Evolutionary conservation across 2,329 filamentous ascomycete genomes (phyloP).

Genomic region (Hortaea sp.): DNA sequence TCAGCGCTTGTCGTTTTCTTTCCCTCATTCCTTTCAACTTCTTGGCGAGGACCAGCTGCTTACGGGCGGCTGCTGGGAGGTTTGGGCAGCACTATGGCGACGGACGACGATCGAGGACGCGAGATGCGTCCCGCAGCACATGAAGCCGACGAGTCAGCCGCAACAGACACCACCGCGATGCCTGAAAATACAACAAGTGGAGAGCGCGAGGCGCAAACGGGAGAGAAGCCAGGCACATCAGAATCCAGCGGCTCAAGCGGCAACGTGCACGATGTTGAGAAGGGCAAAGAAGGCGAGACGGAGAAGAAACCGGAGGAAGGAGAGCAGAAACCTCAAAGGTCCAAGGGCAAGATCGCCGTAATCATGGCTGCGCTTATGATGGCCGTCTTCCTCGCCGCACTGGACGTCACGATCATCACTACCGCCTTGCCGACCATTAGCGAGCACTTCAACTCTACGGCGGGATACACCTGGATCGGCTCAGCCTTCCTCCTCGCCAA

Average conservation of each 20-base stretch:
- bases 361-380: constrained; percentile 42
- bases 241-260: constrained; percentile 7
- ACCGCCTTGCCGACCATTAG: constrained; percentile 53
- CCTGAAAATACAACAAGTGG: constrained; percentile 9
- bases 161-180: constrained; percentile 9
- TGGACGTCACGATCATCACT: constrained; percentile 54
- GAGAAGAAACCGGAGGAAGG: constrained; percentile 1
- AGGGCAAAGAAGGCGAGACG: constrained; percentile 3
- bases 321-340: constrained; percentile 13
- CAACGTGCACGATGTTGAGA: constrained; percentile 9
- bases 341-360: constrained; percentile 33
- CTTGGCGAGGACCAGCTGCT: too few species aligned
- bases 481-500: constrained; percentile 41
- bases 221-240: not conserved
- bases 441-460: constrained; percentile 40
- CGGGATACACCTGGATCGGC: constrained; percentile 46
- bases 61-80: too few species aligned
- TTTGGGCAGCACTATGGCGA: not conserved
- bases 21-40: too few species aligned
- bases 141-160: constrained; percentile 9
- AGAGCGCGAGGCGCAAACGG: constrained; percentile 2
- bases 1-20: too few species aligned
- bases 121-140: not conserved
- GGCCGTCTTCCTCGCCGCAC: constrained; percentile 49
- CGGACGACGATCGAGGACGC: not conserved